Conservation (phyloP, 495 filamentous ascomycete genomes). For the Tuber indicum region DNA sequence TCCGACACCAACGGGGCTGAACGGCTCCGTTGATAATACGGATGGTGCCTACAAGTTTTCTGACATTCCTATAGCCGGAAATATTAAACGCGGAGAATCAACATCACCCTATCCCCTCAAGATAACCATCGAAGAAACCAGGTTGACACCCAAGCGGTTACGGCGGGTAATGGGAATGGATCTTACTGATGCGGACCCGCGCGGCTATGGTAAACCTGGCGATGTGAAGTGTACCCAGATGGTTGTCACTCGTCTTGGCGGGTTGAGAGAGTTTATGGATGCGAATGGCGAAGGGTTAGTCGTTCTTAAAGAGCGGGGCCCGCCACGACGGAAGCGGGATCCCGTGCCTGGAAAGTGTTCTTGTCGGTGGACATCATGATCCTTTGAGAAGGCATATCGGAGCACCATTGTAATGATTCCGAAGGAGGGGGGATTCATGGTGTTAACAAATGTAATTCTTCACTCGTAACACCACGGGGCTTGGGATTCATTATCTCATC, state of each 20-base stretch:
- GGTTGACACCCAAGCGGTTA: conserved; percentile 18
- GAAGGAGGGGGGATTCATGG: conserved; percentile 7
- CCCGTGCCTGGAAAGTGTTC: conserved; percentile 4
- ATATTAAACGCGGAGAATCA: neutral
- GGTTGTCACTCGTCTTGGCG: conserved; percentile 12
- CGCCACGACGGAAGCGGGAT: neutral
- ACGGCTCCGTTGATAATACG: neutral
- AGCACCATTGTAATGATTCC: neutral
- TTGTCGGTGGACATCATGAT: conserved; percentile 29
- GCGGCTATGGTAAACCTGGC: conserved; percentile 6
- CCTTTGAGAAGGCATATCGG: neutral
- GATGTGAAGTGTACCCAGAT: conserved; percentile 26
- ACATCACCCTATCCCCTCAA: conserved; percentile 14
- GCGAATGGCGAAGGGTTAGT: conserved; percentile 19
- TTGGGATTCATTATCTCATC: conserved; percentile 3
- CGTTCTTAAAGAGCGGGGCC: conserved; percentile 9
- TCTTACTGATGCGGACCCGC: conserved; percentile 32
- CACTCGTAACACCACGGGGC: neutral
- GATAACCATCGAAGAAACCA: conserved; percentile 26
- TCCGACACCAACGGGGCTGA: conserved; percentile 5
- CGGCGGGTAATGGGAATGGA: conserved; percentile 32
- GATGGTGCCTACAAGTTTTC: neutral
- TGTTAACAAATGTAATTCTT: neutral
- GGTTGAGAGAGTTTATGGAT: conserved; percentile 15
- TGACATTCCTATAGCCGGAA: neutral